Percentiles rank a stretch among this genome's conserved stretches.
phyloP scores from a whole-genome alignment of 2,329 filamentous ascomycete genomes.

The Ascosphaera apis region DNA sequence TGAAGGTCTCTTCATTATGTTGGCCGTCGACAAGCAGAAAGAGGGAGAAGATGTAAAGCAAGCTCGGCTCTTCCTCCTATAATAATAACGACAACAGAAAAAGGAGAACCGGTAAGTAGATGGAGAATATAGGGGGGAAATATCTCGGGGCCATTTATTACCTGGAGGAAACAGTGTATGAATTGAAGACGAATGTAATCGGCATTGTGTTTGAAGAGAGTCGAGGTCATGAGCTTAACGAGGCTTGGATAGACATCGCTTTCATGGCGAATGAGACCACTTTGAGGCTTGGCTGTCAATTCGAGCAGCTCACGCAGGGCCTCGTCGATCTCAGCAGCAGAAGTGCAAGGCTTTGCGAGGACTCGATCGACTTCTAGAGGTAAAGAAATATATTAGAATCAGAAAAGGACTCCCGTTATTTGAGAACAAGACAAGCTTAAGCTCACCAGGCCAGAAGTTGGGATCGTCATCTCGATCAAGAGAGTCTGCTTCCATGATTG shows the following conservation, averaged over 20 bases:
- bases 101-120: not conserved
- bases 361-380: slow-evolving; percentile 41
- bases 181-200: slow-evolving; percentile 86
- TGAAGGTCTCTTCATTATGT: slow-evolving; percentile 52
- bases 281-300: slow-evolving; percentile 43
- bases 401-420: not conserved
- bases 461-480: slow-evolving; percentile 1
- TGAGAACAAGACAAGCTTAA: slow-evolving; percentile 4
- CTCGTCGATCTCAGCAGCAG: slow-evolving; percentile 55
- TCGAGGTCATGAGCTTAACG: slow-evolving; percentile 52
- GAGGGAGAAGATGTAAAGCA: slow-evolving; percentile 61
- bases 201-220: slow-evolving; percentile 48
- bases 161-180: slow-evolving; percentile 62
- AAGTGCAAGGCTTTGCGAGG: slow-evolving; percentile 33
- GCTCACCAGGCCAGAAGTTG: slow-evolving; percentile 1
- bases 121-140: not conserved
- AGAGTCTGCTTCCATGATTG: slow-evolving; percentile 1
- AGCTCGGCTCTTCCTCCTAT: slow-evolving; percentile 62
- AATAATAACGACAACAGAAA: not conserved
- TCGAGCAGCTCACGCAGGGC: slow-evolving; percentile 63
- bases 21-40: slow-evolving; percentile 76
- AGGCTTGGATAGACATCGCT: slow-evolving; percentile 63
- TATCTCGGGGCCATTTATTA: slow-evolving; percentile 11
- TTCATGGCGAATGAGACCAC: slow-evolving; percentile 50
- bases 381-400: not conserved